phyloP scores from a whole-genome alignment of 2,329 filamentous ascomycete species.

The Pyrenochaeta sp. region DNA sequence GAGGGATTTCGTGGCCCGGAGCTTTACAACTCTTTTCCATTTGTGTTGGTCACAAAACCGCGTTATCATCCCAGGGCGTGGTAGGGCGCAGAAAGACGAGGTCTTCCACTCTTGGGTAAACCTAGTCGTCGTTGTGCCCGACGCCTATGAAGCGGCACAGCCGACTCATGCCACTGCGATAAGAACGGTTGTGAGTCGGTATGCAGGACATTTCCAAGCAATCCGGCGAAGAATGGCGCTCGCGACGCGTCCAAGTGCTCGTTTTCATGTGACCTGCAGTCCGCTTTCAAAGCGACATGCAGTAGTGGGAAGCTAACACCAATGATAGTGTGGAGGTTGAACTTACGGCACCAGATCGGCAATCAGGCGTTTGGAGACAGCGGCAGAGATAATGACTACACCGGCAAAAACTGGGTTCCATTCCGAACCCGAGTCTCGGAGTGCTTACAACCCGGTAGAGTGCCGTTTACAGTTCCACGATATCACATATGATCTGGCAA shows the following conservation, averaged over 20 bases:
- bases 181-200: constrained; percentile 16
- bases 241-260: constrained; percentile 13
- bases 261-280: constrained; percentile 4
- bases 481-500: background rate
- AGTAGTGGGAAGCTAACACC: constrained; percentile 27
- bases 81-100: background rate
- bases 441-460: background rate
- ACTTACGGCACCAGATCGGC: constrained; percentile 13
- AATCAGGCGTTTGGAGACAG: constrained; percentile 1
- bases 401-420: background rate
- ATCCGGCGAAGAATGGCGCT: constrained; percentile 12
- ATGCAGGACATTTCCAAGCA: constrained; percentile 4
- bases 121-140: constrained; percentile 14
- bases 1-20: background rate
- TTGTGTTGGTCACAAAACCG: constrained; percentile 25
- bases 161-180: constrained; percentile 21
- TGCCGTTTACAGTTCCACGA: background rate
- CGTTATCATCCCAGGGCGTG: constrained; percentile 18
- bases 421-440: background rate
- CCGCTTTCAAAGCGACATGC: constrained; percentile 18
- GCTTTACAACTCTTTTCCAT: constrained; percentile 10
- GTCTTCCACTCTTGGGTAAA: background rate
- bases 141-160: constrained; percentile 2
- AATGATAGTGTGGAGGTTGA: constrained; percentile 31
- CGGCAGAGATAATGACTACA: constrained; percentile 18